phyloP scores from a whole-genome alignment of 2,329 filamentous ascomycete genomes.

The Penicillium decumbens region DNA sequence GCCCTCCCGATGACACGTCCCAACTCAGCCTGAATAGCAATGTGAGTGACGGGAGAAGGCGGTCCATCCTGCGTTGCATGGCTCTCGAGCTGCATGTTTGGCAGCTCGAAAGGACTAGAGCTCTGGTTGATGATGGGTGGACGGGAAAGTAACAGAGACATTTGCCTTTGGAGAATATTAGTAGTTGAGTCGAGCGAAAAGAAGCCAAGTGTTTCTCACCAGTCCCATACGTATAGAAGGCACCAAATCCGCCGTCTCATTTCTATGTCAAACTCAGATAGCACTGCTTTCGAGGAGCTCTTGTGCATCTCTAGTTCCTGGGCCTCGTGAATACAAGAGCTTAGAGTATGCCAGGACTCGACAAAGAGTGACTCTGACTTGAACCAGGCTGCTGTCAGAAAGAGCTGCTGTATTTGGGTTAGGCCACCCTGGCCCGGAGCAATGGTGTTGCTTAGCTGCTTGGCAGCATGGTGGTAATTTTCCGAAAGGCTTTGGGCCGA shows the following conservation, averaged over 20 bases:
- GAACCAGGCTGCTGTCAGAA: slow-evolving; percentile 46
- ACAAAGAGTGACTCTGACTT: slow-evolving; percentile 47
- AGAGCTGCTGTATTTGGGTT: slow-evolving; percentile 49
- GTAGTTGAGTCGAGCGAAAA: not conserved
- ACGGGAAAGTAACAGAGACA: slow-evolving; percentile 43
- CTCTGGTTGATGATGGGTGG: slow-evolving; percentile 44
- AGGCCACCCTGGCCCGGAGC: slow-evolving; percentile 44
- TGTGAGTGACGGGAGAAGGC: slow-evolving; percentile 45
- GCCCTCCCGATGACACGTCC: slow-evolving; percentile 28
- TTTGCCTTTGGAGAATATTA: slow-evolving; percentile 30
- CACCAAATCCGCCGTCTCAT: slow-evolving; percentile 48
- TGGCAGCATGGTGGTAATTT: slow-evolving; percentile 42
- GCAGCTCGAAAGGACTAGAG: slow-evolving; percentile 38
- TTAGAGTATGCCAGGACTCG: slow-evolving; percentile 48
- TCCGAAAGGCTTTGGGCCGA: slow-evolving; percentile 38
- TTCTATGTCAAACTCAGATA: slow-evolving; percentile 47
- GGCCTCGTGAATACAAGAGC: slow-evolving; percentile 44
- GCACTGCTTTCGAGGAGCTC: slow-evolving; percentile 30
- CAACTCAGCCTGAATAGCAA: slow-evolving; percentile 41
- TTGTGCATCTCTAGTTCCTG: slow-evolving; percentile 46
- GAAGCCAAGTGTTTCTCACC: slow-evolving; percentile 27
- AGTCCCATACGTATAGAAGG: slow-evolving; percentile 48
- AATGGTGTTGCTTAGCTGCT: slow-evolving; percentile 43
- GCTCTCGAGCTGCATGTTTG: slow-evolving; percentile 37
- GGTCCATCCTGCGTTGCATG: slow-evolving; percentile 30